Evolutionary conservation across 441 rosid species (phyloP).

Genomic region (Aleurites moluccanus): DNA sequence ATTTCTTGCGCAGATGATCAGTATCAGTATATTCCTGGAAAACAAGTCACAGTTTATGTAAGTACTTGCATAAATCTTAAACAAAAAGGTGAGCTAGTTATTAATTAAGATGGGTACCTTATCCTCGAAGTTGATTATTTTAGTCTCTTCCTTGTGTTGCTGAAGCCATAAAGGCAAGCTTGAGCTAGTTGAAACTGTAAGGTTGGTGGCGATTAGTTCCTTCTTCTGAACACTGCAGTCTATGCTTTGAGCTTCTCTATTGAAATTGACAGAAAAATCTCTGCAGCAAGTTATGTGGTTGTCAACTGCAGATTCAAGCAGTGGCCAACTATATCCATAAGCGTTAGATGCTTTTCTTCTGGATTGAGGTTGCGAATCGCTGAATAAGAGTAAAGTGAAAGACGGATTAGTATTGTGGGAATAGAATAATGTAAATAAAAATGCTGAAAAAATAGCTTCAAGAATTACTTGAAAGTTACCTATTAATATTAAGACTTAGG

Average conservation of each 20-base stretch:
- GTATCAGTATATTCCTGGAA: constrained; percentile 34
- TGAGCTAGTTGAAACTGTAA: constrained; percentile 31
- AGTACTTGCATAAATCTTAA: too few species aligned
- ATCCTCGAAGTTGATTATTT: constrained; percentile 24
- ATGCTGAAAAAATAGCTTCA: neutral
- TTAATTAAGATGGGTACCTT: constrained; percentile 33
- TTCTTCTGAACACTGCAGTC: constrained; percentile 23
- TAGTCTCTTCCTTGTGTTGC: constrained; percentile 50
- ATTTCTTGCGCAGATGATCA: constrained; percentile 40
- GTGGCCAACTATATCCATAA: constrained; percentile 34
- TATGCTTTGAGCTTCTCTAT: constrained; percentile 35
- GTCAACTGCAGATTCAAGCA: constrained; percentile 28
- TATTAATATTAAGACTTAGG: constrained; percentile 54
- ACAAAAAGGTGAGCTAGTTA: neutral
- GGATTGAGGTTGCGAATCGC: constrained; percentile 31
- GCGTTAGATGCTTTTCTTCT: constrained; percentile 29
- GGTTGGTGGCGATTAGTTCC: constrained; percentile 13
- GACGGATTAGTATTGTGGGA: neutral
- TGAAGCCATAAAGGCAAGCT: constrained; percentile 65
- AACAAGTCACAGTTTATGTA: neutral
- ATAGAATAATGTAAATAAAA: neutral
- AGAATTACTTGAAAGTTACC: constrained; percentile 33
- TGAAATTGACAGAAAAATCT: constrained; percentile 32
- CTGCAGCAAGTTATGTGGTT: constrained; percentile 27
- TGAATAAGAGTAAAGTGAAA: constrained; percentile 25